Evolutionary conservation across 768 basidiomycete species (phyloP).

Genomic region (Boletales sp.): DNA sequence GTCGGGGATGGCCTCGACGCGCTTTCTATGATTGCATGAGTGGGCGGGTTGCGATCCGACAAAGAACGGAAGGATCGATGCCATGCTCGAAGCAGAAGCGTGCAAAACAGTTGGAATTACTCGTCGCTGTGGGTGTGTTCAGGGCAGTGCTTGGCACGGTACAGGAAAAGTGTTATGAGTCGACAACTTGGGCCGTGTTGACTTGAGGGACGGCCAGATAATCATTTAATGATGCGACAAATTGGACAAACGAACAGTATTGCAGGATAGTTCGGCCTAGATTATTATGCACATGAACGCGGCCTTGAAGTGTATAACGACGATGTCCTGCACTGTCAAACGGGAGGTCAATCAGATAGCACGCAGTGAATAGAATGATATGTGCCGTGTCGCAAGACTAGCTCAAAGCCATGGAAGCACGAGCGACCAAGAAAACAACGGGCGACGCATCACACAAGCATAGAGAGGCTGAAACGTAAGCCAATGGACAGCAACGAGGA

Average conservation of each 20-base stretch:
- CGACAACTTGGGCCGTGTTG: too few species aligned
- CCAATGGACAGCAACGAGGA: constrained; percentile 15
- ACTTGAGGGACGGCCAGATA: too few species aligned
- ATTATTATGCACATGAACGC: constrained; percentile 18
- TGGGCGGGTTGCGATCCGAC: neutral
- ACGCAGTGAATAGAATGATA: neutral
- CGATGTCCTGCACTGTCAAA: constrained; percentile 4
- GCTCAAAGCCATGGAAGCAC: neutral
- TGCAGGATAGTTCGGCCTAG: too few species aligned
- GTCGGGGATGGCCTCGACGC: constrained; percentile 89
- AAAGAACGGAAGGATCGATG: constrained; percentile 57
- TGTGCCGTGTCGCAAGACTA: neutral
- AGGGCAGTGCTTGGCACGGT: neutral
- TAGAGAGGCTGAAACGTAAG: neutral
- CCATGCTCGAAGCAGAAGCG: constrained; percentile 88
- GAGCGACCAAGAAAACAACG: neutral
- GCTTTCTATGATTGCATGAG: constrained; percentile 48
- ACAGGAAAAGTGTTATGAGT: neutral
- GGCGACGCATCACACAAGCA: too few species aligned
- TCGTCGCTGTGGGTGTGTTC: constrained; percentile 58
- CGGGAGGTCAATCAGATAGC: constrained; percentile 10
- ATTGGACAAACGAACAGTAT: too few species aligned
- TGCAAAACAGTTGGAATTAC: constrained; percentile 82
- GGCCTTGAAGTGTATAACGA: constrained; percentile 4
- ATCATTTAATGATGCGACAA: too few species aligned